Evolutionary conservation across 495 filamentous ascomycete genomes (phyloP), one percentile per base, ranked within the genome.

Genomic region (Penicillium tannophilum): DNA sequence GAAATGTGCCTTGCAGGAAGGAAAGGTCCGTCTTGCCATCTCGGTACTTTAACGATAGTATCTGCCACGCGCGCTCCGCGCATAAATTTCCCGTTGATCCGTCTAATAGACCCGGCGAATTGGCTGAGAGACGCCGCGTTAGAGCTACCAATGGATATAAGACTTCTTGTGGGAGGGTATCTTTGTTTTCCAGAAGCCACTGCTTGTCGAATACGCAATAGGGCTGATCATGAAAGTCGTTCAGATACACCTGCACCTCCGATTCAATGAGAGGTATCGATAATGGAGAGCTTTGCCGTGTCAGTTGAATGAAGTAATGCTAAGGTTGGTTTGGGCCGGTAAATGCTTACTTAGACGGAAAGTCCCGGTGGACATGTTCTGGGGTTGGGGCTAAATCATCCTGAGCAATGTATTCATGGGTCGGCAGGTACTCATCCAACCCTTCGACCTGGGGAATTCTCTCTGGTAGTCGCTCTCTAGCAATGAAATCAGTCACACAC

Each of bases 141-240:
- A 72, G 57, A 8, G 66, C 69, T 10, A 69, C 66, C 33, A 72
- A 50, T 2, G 69, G 60, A 35, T 64, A 63, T 9, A 62, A 44
- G 16, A 69, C 54, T 24, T 72, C 66, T 19, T 60, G 47, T 6
- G 66, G 64, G 14, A 72, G 56, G 2, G 41, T 58, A 3, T 20
- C 1, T 7, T 58, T 56, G n/a, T 61, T 57, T 14, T 51, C 20
- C 11, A 65, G 17, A n/a, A 72, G 56, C 69, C 69, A 72, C 1
- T 56, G 19, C 33, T 61, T 63, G 3, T 58, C 45, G 23, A 72
- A 69, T 2, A 67, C 60, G 45, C 66, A 67, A 39, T 67, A 72
- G 6, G 69, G 69, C 35, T 69, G 69, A 41, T 72, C 69, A 53
- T 72, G 69, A 24, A 72, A 67, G 42, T 65, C 52, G 24, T 31